Conservation (phyloP, 192 early-diverging fungal genomes). For the Rhizophagus clarus region DNA sequence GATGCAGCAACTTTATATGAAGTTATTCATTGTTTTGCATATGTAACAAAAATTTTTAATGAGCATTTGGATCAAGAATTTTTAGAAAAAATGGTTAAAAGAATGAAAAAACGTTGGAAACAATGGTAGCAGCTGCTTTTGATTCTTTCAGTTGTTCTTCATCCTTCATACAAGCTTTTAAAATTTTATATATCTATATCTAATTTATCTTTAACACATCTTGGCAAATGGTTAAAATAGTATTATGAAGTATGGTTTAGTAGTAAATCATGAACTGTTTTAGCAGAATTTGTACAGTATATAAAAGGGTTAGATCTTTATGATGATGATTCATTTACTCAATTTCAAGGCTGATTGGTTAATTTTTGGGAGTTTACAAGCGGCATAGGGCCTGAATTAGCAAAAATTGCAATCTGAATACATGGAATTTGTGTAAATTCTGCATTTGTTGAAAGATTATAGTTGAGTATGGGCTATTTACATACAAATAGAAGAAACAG, state of each 20-base stretch:
- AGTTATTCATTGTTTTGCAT: neutral
- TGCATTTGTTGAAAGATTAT: too few species aligned
- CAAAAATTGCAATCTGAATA: too few species aligned
- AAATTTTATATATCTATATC: neutral
- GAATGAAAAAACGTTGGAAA: conserved; percentile 13
- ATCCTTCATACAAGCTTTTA: neutral
- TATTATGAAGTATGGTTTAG: too few species aligned
- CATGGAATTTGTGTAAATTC: too few species aligned
- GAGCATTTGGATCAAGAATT: neutral
- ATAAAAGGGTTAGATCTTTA: conserved; percentile 5
- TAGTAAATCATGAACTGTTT: neutral
- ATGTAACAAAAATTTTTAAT: neutral
- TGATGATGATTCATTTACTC: too few species aligned
- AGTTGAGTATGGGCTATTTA: too few species aligned
- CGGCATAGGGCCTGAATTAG: too few species aligned
- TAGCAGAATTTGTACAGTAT: neutral
- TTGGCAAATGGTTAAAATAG: neutral
- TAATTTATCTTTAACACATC: neutral
- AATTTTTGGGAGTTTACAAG: neutral
- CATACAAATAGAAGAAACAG: too few species aligned
- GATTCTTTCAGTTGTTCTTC: neutral
- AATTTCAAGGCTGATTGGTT: too few species aligned
- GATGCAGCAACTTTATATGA: neutral
- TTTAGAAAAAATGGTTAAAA: conserved; percentile 2
- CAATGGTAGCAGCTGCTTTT: neutral